Evolutionary conservation across 192 early-diverging fungal species (phyloP), one percentile per base, ranked within the genome.

Genomic region (Rhizophlyctis rosea): DNA sequence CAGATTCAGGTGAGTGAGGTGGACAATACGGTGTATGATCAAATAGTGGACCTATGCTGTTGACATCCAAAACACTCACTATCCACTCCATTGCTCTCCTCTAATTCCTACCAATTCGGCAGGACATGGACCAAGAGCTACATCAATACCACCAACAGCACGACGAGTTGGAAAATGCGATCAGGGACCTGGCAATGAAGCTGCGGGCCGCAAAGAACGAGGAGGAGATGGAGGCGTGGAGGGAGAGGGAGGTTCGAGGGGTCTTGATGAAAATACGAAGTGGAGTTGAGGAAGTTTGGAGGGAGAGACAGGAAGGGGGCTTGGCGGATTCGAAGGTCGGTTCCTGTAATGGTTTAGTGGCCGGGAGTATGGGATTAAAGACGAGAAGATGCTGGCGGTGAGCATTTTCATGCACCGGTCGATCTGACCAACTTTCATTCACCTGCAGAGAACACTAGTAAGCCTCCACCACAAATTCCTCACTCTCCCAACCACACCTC

Each of bases 61-160:
- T 47, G 18, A 13, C 39, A 47, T 47, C 39, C 39, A n/a, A 47
- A 47, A 47, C 9, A 9, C 39, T 9, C 9, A 9, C 39, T n/a
- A n/a, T 13, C 39, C 9, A n/a, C 39, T n/a, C 39, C 13, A 24
- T 25, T 9, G 11, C 51, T n/a, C n/a, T n/a, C n/a, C n/a, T n/a
- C n/a, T n/a, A n/a, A n/a, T n/a, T n/a, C n/a, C n/a, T n/a, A n/a
- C n/a, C n/a, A n/a, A n/a, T n/a, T n/a, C n/a, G n/a, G n/a, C 54
- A 84, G 81, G 75, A 76, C 35, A 85, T 85, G 83, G 81, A 82
- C 36, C 49, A 69, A 11, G 82, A 85, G 59, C 53, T 85, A 13
- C 64, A 85, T 34, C 63, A 75, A 31, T 84, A 84, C 57, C 70
- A 74, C 65, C 69, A 80, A 25, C 54, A 63, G 23, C 85, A 81